Evolutionary conservation across 2,329 filamentous ascomycete species (phyloP), one percentile per base, ranked within the genome.

Genomic region (Neonectria hederae): DNA sequence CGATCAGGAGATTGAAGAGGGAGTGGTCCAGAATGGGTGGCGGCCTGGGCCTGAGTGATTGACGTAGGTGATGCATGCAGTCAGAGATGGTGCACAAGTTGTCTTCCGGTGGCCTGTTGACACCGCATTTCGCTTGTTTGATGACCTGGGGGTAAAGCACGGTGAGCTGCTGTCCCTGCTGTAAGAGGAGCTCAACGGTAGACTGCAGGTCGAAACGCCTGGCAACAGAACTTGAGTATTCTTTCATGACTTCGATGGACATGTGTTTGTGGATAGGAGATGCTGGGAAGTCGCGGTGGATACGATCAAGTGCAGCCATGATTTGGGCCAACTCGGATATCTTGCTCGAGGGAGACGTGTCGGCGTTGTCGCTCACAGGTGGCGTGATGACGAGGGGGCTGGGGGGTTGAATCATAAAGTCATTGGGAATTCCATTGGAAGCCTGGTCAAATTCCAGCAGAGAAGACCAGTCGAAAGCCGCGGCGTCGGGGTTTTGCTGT

Each of bases 1-100:
- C 74, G 2, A 80, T 54, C 10, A 82, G 63, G 8, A 81, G 70
- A 26, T 77, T 76, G 11, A 81, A 69, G 13, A 82, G 65, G 9
- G 79, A 75, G 10, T 73, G 55, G 55, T 82, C 81, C 11, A 81
- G 45, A 1, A 49, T 62, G 1, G 65, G 38, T 8, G 53, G 24
- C 0, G 63, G 48, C 3, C 49, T 52, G 4, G 64, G 49, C 22
- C 72, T 67, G 17, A 75, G 30, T 3, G 63, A 53, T 10, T 64
- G 42, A 24, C 17, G 58, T 26, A 46, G 61, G 13, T 60, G 65
- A 54, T 81, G 80, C n/a, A 80, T 67, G 49, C 80, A 82, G 54
- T 76, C 67, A 1, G 72, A 56, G 28, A 78, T 63, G 17, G 66
- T 60, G 51, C 80, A 82, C 2, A 63, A 51, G 3, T 61, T 56